Percentiles rank a stretch among this genome's conserved stretches.
Conservation (phyloP, 306 rosid species). For the Malus asiatica region DNA sequence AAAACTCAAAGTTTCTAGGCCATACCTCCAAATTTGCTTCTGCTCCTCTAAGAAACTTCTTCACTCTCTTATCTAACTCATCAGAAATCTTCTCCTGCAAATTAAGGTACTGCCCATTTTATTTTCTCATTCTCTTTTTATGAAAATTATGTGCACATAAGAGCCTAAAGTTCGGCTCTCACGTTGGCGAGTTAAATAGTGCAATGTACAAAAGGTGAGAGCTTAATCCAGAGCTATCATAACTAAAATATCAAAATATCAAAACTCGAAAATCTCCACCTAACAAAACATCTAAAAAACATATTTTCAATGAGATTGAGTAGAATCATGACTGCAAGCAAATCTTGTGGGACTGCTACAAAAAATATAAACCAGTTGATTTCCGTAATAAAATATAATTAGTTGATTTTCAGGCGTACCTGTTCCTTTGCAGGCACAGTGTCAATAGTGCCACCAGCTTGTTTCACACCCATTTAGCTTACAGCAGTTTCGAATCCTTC, state of each 20-base stretch:
- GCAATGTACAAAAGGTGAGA: neutral
- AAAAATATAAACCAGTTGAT: neutral
- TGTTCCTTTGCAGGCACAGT: slow-evolving; percentile 1
- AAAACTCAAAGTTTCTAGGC: neutral
- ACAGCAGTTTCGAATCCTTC: neutral
- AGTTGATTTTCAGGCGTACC: neutral
- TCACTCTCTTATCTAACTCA: slow-evolving; percentile 45
- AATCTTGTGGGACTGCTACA: neutral
- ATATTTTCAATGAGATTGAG: neutral
- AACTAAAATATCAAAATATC: neutral
- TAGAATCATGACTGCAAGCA: neutral
- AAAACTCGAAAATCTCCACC: neutral
- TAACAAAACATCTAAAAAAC: neutral
- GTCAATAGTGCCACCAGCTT: neutral
- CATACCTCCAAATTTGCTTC: slow-evolving; percentile 60
- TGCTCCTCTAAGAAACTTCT: slow-evolving; percentile 81
- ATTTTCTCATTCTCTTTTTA: neutral
- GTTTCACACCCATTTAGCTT: slow-evolving; percentile 15
- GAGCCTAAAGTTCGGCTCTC: neutral
- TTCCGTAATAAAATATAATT: neutral
- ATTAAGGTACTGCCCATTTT: neutral
- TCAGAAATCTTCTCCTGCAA: slow-evolving; percentile 52
- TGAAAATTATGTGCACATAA: neutral
- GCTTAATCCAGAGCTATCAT: neutral
- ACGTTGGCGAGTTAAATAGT: neutral